Evolutionary conservation across 345 rosid species (phyloP).

Genomic region (Dovyalis caffra): DNA sequence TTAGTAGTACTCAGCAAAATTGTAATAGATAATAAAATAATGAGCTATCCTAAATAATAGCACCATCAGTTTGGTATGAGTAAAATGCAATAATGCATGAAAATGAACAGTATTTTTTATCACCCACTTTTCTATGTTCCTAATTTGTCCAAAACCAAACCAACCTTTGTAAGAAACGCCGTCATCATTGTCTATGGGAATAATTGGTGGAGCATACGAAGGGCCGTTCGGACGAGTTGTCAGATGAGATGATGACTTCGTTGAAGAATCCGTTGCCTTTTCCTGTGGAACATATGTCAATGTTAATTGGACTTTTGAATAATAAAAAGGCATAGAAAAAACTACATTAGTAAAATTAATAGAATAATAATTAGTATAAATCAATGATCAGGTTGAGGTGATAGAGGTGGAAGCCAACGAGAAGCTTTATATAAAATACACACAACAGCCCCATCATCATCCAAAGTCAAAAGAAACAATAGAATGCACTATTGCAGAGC

Average conservation of each 20-base stretch:
- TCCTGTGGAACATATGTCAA: slow-evolving; percentile 46
- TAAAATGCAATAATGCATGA: not conserved
- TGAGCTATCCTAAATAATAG: not conserved
- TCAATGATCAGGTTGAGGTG: too few species aligned
- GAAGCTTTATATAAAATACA: not conserved
- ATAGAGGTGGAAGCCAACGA: not conserved
- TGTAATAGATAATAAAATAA: not conserved
- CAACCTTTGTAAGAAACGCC: slow-evolving; percentile 70
- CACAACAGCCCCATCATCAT: not conserved
- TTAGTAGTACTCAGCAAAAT: not conserved
- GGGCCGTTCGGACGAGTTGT: slow-evolving; percentile 64
- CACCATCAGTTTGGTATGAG: not conserved
- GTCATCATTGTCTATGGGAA: slow-evolving; percentile 66
- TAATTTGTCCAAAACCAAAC: slow-evolving; percentile 14
- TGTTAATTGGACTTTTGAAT: slow-evolving; percentile 8
- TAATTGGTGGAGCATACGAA: slow-evolving; percentile 55
- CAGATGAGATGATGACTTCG: slow-evolving; percentile 64
- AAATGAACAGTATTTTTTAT: not conserved
- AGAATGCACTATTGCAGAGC: not conserved
- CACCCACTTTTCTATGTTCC: not conserved
- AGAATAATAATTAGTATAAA: not conserved
- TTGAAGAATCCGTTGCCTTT: slow-evolving; percentile 61
- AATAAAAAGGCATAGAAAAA: not conserved
- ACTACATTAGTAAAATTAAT: not conserved
- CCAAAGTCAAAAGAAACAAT: not conserved